These are phyloP conservation scores for Calonectria fujianensis DNA, from an alignment of 2,329 filamentous ascomycete genomes.

Conservation along the genomic window DNA sequence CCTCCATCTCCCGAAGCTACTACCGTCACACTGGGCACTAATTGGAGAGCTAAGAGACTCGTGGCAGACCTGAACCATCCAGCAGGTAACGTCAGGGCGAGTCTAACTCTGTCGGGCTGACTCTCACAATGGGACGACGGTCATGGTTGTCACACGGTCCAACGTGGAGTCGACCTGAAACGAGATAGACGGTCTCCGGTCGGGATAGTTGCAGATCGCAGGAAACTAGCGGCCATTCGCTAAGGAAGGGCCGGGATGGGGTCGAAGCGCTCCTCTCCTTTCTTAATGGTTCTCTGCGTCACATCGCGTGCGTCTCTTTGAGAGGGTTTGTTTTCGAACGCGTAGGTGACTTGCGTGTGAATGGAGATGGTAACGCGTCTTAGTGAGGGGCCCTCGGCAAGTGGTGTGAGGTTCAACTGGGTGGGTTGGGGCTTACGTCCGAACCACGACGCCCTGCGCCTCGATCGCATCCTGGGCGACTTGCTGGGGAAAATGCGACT, in stretches of 20 bases:
- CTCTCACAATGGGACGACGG: constrained; percentile 32
- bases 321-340: constrained; percentile 24
- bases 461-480: constrained; percentile 26
- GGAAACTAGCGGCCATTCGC: constrained; percentile 37
- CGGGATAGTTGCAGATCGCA: constrained; percentile 44
- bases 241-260: constrained; percentile 33
- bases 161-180: constrained; percentile 53
- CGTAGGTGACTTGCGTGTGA: constrained; percentile 40
- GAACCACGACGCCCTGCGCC: constrained; percentile 27
- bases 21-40: constrained; percentile 11
- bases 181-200: constrained; percentile 46
- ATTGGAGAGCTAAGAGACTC: constrained; percentile 2
- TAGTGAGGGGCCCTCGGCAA: constrained; percentile 23
- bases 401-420: constrained; percentile 25
- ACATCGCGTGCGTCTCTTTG: constrained; percentile 4
- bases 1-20: constrained; percentile 29
- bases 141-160: constrained; percentile 46
- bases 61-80: constrained; percentile 24
- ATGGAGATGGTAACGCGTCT: constrained; percentile 38
- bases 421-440: constrained; percentile 38
- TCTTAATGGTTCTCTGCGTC: constrained; percentile 9
- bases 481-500: constrained; percentile 33
- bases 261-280: constrained; percentile 23
- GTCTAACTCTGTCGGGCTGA: constrained; percentile 27
- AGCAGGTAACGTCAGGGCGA: constrained; percentile 24